phyloP scores from a whole-genome alignment of 2,329 filamentous ascomycete genomes.

The Didymella arachidicola region DNA sequence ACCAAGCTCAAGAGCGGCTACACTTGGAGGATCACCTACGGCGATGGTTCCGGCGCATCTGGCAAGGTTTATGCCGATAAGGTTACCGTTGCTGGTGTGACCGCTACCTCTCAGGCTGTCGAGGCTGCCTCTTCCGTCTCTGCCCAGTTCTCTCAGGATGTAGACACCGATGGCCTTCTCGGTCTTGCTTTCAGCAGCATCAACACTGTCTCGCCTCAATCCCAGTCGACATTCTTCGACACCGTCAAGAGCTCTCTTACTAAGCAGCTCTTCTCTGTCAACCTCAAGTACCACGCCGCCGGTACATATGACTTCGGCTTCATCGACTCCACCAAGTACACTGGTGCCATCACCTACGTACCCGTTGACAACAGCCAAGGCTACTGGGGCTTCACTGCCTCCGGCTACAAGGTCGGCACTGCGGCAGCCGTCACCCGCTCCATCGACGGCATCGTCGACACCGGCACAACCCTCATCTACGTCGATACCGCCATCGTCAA shows the following conservation, averaged over 20 bases:
- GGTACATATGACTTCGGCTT: slow-evolving; percentile 66
- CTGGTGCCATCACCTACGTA: slow-evolving; percentile 64
- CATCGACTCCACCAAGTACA: slow-evolving; percentile 67
- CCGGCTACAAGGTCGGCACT: slow-evolving; percentile 64
- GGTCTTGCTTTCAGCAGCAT: slow-evolving; percentile 67
- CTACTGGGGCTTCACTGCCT: slow-evolving; percentile 69
- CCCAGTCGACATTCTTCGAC: slow-evolving; percentile 68
- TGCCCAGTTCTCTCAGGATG: slow-evolving; percentile 59
- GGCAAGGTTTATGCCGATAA: slow-evolving; percentile 72
- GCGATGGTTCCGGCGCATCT: slow-evolving; percentile 68
- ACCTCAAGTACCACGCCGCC: slow-evolving; percentile 60
- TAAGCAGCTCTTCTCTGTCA: slow-evolving; percentile 64
- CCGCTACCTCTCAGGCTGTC: slow-evolving; percentile 68
- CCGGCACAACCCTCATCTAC: slow-evolving; percentile 72
- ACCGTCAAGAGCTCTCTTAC: slow-evolving; percentile 62
- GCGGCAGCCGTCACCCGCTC: slow-evolving; percentile 48
- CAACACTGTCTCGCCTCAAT: slow-evolving; percentile 63
- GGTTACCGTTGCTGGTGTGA: slow-evolving; percentile 67
- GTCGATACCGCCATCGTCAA: slow-evolving; percentile 62
- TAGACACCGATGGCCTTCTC: slow-evolving; percentile 65
- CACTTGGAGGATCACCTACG: slow-evolving; percentile 69
- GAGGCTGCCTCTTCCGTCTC: slow-evolving; percentile 70
- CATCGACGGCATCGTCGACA: slow-evolving; percentile 70
- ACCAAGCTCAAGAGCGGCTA: slow-evolving; percentile 58
- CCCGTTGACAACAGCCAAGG: slow-evolving; percentile 65